These are phyloP conservation scores for Taxillus chinensis DNA, from an alignment of 164 flowering plant genomes.

Conservation along the genomic window DNA sequence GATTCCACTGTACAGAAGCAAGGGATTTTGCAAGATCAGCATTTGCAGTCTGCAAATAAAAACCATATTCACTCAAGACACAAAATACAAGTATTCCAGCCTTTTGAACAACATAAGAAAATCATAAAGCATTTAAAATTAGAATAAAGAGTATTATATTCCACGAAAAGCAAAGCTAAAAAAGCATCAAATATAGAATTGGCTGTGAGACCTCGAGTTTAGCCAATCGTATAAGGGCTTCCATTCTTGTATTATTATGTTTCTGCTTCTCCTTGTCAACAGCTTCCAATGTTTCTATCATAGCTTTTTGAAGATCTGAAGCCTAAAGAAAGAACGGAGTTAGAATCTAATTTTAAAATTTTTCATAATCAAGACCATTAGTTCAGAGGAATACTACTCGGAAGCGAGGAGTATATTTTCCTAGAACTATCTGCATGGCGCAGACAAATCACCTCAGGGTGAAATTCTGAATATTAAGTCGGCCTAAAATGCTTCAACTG, in stretches of 20 bases:
- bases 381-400: too few species aligned
- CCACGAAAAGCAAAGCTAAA: not conserved
- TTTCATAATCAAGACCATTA: too few species aligned
- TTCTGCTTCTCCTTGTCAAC: conserved; percentile 90
- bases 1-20: conserved; percentile 72
- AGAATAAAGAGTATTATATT: too few species aligned
- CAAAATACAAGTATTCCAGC: too few species aligned
- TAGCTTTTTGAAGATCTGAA: conserved; percentile 68
- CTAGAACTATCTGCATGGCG: too few species aligned
- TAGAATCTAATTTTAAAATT: not conserved
- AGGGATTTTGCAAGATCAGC: conserved; percentile 82
- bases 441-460: too few species aligned
- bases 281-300: conserved; percentile 93
- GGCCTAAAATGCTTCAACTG: too few species aligned
- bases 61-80: not conserved
- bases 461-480: too few species aligned
- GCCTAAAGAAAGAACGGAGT: conserved; percentile 41
- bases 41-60: conserved; percentile 66
- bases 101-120: too few species aligned
- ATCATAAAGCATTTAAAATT: too few species aligned
- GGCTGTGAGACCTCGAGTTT: conserved; percentile 61
- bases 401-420: too few species aligned
- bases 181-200: not conserved
- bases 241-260: conserved; percentile 88
- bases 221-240: conserved; percentile 64